Conservation (phyloP, 371 early-diverging fungal species). For the Syncephalastrum monosporum region DNA sequence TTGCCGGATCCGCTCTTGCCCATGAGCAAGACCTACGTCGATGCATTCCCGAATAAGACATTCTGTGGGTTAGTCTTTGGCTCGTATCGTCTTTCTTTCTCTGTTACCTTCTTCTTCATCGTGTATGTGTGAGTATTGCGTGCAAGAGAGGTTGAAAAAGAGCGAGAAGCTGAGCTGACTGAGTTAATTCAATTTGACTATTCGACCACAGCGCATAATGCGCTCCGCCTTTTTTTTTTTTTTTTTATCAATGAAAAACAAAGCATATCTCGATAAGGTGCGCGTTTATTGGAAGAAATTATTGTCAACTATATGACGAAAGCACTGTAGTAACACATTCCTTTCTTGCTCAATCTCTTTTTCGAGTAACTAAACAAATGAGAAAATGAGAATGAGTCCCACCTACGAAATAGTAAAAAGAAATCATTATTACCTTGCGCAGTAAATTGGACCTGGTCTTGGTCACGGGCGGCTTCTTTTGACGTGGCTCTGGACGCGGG, state of each 20-base stretch:
- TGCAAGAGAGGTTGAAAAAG: too few relatives aligned
- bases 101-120: too few relatives aligned
- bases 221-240: too few relatives aligned
- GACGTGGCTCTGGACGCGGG: conserved; percentile 8
- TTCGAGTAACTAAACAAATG: conserved; percentile 33
- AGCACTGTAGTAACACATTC: conserved; percentile 47
- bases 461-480: background rate
- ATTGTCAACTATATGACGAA: conserved; percentile 38
- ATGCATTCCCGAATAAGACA: too few relatives aligned
- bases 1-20: conserved; percentile 97
- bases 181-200: too few relatives aligned
- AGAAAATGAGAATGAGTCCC: background rate
- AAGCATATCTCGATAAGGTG: too few relatives aligned
- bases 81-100: too few relatives aligned
- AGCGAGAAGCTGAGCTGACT: too few relatives aligned
- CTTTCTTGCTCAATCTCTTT: conserved; percentile 54
- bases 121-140: too few relatives aligned
- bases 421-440: conserved; percentile 33
- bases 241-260: too few relatives aligned
- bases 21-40: conserved; percentile 87
- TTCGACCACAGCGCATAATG: too few relatives aligned
- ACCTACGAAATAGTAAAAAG: background rate
- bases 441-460: conserved; percentile 40
- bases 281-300: conserved; percentile 13
- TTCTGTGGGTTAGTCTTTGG: too few relatives aligned